A percentile compares a stretch with the other conserved stretches of the same genome.
Evolutionary conservation across 2,329 filamentous ascomycete genomes (phyloP).

Genomic region (Exophiala oligosperma): DNA sequence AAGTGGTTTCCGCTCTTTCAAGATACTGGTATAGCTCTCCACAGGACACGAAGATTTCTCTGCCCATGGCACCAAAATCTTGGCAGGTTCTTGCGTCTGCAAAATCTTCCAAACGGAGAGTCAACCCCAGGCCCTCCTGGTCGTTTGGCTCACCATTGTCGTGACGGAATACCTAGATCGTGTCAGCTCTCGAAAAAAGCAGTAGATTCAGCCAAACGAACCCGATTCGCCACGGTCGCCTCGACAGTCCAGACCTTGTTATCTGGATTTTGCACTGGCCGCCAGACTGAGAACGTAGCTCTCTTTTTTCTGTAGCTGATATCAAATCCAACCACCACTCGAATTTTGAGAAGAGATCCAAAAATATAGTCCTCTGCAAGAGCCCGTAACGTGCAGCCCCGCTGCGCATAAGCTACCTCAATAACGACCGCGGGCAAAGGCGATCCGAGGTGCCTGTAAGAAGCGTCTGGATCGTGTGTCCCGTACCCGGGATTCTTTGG

Average conservation of each 20-base stretch:
- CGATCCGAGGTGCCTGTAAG: slow-evolving; percentile 28
- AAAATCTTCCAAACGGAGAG: too few species aligned
- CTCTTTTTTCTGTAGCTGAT: slow-evolving; percentile 33
- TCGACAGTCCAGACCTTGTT: too few species aligned
- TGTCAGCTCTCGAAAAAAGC: too few species aligned
- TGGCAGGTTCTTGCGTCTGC: slow-evolving; percentile 25
- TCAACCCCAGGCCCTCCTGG: too few species aligned
- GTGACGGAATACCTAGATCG: too few species aligned
- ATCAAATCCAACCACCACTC: slow-evolving; percentile 36
- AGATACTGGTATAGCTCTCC: slow-evolving; percentile 18
- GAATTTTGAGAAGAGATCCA: slow-evolving; percentile 31
- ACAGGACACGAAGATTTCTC: slow-evolving; percentile 18
- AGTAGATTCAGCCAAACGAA: too few species aligned
- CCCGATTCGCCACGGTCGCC: too few species aligned
- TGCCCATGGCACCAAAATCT: slow-evolving; percentile 12
- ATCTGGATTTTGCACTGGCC: slow-evolving; percentile 27
- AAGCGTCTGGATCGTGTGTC: slow-evolving; percentile 28
- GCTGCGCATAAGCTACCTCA: slow-evolving; percentile 36
- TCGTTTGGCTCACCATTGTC: too few species aligned
- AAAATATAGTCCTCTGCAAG: slow-evolving; percentile 38
- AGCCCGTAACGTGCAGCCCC: slow-evolving; percentile 29
- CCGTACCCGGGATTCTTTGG: slow-evolving; percentile 14
- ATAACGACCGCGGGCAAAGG: slow-evolving; percentile 32
- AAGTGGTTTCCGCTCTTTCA: slow-evolving; percentile 16
- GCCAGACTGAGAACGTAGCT: slow-evolving; percentile 36